Evolutionary conservation across 345 rosid genomes (phyloP), one percentile per base, ranked within the genome.

Genomic region (Kandelia obovata): DNA sequence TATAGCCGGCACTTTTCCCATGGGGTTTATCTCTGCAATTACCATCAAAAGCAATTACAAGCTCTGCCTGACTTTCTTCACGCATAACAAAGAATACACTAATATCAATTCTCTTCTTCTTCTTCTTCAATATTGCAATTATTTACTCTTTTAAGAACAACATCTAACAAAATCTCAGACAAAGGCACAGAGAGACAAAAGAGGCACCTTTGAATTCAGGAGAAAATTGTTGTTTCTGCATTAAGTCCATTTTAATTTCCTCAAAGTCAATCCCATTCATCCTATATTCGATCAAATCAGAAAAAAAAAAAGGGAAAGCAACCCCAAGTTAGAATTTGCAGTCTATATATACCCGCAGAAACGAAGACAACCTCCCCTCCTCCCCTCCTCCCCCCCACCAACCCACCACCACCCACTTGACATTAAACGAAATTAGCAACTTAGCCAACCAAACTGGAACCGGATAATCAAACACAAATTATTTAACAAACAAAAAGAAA

Each of bases 181-280:
- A 47, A 39, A 28, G 58, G 65, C 3, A 49, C 16, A 25, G 47
- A 49, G 35, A 31, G 47, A 63, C 47, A 7, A 26, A 53, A n/a
- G 27, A 27, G 3, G 5, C 53, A 89, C 97, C 98, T 79, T 67
- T 71, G 72, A 82, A 94, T 72, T 91, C 92, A 43, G 90, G 84
- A 34, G 91, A 69, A 16, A 75, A 58, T 0, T 94, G 95, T 65
- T 88, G 83, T 52, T 83, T 77, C 74, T 88, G 89, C 2, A 72
- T 1, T 20, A 94, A n/a, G 37, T 69, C 80, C 46, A 87, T 76
- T 67, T 49, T 73, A 57, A 88, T 73, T 83, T 94, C 98, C 78
- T 88, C 98, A 61, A 87, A 91, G 16, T 89, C 89, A 58, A 94
- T 85, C 25, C 88, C 84, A 64, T 84, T 91, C 10, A 80, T 71